Percentiles rank a stretch among this genome's conserved stretches.
phyloP scores from a whole-genome alignment of 345 rosid genomes.

The sweet orange (Citrus sinensis) region DNA sequence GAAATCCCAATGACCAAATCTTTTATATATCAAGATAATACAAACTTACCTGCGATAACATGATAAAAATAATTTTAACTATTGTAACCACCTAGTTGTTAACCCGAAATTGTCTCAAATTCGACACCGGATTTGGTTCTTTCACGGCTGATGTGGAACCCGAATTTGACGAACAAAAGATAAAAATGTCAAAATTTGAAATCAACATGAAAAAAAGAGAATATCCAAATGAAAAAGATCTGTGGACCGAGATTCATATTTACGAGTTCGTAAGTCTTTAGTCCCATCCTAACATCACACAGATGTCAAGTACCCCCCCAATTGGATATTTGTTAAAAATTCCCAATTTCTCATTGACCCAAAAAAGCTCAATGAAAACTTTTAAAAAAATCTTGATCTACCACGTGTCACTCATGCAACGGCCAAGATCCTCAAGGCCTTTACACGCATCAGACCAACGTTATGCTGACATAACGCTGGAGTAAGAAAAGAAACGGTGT shows the following conservation, averaged over 20 bases:
- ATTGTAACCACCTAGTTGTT: too few relatives aligned
- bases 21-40: too few relatives aligned
- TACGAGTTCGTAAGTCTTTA: neutral
- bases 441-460: slow-evolving; percentile 34
- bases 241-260: slow-evolving; percentile 7
- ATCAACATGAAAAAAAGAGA: neutral
- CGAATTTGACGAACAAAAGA: neutral
- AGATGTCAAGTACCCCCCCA: neutral
- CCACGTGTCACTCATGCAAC: slow-evolving; percentile 16
- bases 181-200: neutral
- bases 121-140: neutral
- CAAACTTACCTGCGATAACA: too few relatives aligned
- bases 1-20: neutral
- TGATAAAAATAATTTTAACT: too few relatives aligned
- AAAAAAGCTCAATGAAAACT: neutral
- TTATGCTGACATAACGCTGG: slow-evolving; percentile 30
- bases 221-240: neutral
- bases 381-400: neutral
- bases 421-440: neutral
- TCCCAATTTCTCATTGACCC: neutral
- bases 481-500: neutral
- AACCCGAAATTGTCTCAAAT: too few relatives aligned
- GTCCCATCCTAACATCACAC: neutral
- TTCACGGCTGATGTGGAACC: neutral
- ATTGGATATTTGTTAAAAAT: neutral